Base-by-base conservation (phyloP, 2,329 filamentous ascomycete genomes). In the Zarea fungicola region DNA sequence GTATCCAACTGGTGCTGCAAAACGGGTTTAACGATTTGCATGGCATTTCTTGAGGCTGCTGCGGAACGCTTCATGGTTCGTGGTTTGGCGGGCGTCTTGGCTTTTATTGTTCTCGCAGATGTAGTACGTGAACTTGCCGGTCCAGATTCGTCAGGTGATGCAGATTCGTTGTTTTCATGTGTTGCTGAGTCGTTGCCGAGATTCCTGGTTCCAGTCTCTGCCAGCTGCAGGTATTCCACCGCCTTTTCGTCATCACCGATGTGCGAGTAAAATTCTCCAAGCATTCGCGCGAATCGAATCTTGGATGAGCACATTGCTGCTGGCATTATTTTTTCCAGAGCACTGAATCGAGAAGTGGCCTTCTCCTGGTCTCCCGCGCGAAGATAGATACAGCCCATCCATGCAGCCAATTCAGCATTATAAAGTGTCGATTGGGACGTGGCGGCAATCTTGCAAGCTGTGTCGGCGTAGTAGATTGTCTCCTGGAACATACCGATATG, bases 401-500 rank as follows among this genome's bases (percentile, higher is more conserved):
- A 78, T 5, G 74, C 70, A 4, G 75, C 71, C 7, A 76, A 75
- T 53, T 80, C 74, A 1, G 78, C 75, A 35, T 72, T 66, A 57
- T 79, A 78, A 11, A 83, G 74, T 29, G 78, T 73, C 0, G 86
- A 83, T 41, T 78, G 73, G 8, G 87, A 79, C n/a, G 78, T 80
- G 51, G 77, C 75, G 19, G 88, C 88, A 52, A 95, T 79, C 59
- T 86, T 89, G 47, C 85, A 74, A 0, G 90, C 90, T 58, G 93
- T 87, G 56, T 96, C 86, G 2, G 86, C 84, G 57, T 95, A 95
- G 62, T 91, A 93, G 1, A 92, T 70, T 2, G 92, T 92, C 63
- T 97, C 92, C 52, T 89, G 84, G 55, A 90, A 89, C 67, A 95
- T 79, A 23, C 93, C 93, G 54, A 93, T 80, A 55, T 95, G 85